phyloP scores from a whole-genome alignment of 2,329 filamentous ascomycete species.

The Thelonectria blattea region DNA sequence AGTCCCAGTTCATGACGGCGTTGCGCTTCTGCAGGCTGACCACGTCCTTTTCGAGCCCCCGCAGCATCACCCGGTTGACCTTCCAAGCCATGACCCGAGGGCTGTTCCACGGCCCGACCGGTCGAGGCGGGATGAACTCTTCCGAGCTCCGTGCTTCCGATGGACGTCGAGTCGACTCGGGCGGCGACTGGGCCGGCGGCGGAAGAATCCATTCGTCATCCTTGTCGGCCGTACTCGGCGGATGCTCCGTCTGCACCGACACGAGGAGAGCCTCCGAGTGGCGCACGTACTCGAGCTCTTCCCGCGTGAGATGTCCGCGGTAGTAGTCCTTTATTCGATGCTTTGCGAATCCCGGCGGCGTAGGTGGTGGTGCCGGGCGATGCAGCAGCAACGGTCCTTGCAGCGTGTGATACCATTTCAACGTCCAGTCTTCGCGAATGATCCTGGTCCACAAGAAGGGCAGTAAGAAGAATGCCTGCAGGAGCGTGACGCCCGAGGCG shows the following conservation, averaged over 20 bases:
- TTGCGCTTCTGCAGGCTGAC: slow-evolving; percentile 53
- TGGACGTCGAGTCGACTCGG: slow-evolving; percentile 19
- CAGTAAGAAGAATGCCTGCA: slow-evolving; percentile 56
- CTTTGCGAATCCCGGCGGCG: slow-evolving; percentile 48
- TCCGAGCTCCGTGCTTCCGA: slow-evolving; percentile 19
- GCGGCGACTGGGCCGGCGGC: slow-evolving; percentile 37
- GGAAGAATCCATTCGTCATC: slow-evolving; percentile 43
- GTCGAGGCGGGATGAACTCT: slow-evolving; percentile 42
- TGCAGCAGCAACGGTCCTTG: slow-evolving; percentile 54
- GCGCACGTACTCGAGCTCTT: slow-evolving; percentile 49
- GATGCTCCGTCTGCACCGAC: slow-evolving; percentile 40
- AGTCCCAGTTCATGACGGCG: slow-evolving; percentile 54
- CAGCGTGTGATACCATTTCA: slow-evolving; percentile 55
- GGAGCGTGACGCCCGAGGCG: slow-evolving; percentile 47
- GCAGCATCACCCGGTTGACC: slow-evolving; percentile 50
- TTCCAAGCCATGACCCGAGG: slow-evolving; percentile 50
- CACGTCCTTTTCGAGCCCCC: slow-evolving; percentile 56
- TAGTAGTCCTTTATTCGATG: slow-evolving; percentile 56
- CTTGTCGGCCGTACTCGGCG: slow-evolving; percentile 33
- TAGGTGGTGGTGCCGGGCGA: slow-evolving; percentile 44
- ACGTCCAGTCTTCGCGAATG: slow-evolving; percentile 56
- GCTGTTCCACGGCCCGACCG: slow-evolving; percentile 48
- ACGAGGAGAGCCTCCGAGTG: slow-evolving; percentile 43
- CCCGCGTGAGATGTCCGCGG: slow-evolving; percentile 53
- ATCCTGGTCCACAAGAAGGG: slow-evolving; percentile 59